Base-by-base conservation (phyloP, 2,329 filamentous ascomycete genomes). In the Magnaporthales sp. region DNA sequence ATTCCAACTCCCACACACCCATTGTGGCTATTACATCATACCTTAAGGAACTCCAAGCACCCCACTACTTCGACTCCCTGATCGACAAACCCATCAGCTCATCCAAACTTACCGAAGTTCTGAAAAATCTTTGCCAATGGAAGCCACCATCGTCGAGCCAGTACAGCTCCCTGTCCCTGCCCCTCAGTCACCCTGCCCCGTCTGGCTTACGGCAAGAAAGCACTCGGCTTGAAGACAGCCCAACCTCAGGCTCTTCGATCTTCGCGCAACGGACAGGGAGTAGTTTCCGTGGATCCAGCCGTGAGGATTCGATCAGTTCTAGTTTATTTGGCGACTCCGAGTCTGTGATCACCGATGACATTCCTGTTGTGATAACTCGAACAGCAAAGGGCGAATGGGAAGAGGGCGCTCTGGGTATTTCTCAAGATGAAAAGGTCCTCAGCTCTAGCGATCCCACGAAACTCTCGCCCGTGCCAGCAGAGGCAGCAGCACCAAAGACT, bases 21-120 rank as follows among this genome's bases (percentile, higher is more conserved):
- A 96, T 99, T 69, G 92, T 99, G 67, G 93, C 93, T 63, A 94
- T 99, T 38, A 99, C 95, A 3, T 94, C 95, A 7, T 99, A 99
- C 76, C 81, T 99, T n/a, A 98, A 98, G 75, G 95, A 99, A 74
- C 83, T 99, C 2, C 93, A 95, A 71, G 93, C 93, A 68, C 92
- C 92, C 3, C 94, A 99, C 78, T 92, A 97, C 77, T 99, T 99
- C 74, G 93, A 98, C 75, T 92, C 91, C 0, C 82, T 99, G 65
- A 92, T 99, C 65, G 93, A 99, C 77, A 99, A 99, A 78, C 95
- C 95, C 29, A 96, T 96, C 46, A 98, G 94, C 54, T 89, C 92
- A 60, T 91, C 91, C 3, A 98, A 98, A 77, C 78, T 99, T 64
- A 92, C 89, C 0, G 93, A 99, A 73, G 92, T 95, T 0, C 83